Percentiles rank a stretch among this genome's conserved stretches.
phyloP scores from a whole-genome alignment of 305 asterid genomes.

The Fraxinus ornus region DNA sequence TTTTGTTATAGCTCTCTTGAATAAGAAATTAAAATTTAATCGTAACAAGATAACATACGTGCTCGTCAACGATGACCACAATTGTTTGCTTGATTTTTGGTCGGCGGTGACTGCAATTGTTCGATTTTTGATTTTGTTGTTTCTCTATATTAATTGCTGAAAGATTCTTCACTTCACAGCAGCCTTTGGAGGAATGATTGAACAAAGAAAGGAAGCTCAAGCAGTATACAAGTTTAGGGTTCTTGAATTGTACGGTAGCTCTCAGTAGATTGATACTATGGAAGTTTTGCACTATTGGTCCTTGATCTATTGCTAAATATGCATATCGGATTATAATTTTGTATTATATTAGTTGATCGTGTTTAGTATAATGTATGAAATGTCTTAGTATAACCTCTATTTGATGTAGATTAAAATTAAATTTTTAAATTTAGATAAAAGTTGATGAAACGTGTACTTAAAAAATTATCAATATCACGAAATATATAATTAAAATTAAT shows the following conservation, averaged over 20 bases:
- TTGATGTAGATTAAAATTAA: neutral
- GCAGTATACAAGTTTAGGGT: neutral
- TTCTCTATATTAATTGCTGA: neutral
- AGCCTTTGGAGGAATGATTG: neutral
- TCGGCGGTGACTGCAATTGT: neutral
- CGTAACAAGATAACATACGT: neutral
- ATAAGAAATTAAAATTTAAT: neutral
- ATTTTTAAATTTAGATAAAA: neutral
- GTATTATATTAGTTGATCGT: neutral
- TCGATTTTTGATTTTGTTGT: neutral
- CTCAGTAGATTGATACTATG: neutral
- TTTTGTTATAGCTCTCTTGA: neutral
- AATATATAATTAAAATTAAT: neutral
- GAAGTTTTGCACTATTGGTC: neutral
- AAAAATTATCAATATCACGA: neutral
- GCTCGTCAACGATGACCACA: neutral
- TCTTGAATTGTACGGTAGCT: neutral
- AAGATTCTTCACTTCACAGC: neutral
- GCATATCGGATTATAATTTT: neutral
- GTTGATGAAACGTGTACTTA: neutral
- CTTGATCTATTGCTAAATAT: neutral
- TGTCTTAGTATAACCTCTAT: neutral
- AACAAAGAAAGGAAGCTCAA: neutral
- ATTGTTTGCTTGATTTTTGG: neutral
- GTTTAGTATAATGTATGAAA: neutral